Conservation (phyloP, 257 asterid genomes). For the Plectranthus barbatus region DNA sequence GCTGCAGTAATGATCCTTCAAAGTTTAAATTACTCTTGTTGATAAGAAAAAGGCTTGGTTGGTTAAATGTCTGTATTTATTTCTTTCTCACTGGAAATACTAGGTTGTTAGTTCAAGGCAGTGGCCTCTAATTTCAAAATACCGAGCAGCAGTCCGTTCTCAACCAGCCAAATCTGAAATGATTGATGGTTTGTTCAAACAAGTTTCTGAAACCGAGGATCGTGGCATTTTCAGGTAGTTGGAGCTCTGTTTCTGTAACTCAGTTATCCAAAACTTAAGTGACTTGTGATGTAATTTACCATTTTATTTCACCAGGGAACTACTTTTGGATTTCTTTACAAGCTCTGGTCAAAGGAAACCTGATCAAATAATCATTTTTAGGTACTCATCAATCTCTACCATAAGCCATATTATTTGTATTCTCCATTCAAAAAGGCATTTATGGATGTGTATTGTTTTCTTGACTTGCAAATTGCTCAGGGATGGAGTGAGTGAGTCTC, state of each 20-base stretch:
- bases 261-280: not conserved
- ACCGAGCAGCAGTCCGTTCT: constrained; percentile 61
- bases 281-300: not conserved
- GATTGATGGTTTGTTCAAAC: constrained; percentile 47
- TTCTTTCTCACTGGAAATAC: not conserved
- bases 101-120: constrained; percentile 66
- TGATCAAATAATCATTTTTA: constrained; percentile 54
- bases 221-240: constrained; percentile 53
- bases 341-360: constrained; percentile 41
- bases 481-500: constrained; percentile 77
- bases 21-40: not conserved
- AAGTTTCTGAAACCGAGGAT: constrained; percentile 30
- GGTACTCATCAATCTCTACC: constrained; percentile 18
- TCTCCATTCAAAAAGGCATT: not conserved
- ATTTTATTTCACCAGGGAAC: constrained; percentile 37
- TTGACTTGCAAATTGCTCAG: constrained; percentile 11
- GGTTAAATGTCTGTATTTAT: not conserved
- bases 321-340: constrained; percentile 35
- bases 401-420: not conserved
- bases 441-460: not conserved
- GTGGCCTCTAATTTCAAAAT: constrained; percentile 62
- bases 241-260: not conserved
- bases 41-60: not conserved
- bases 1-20: constrained; percentile 43
- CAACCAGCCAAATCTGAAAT: constrained; percentile 62